Evolutionary conservation across 202 grass and related monocot genomes (phyloP).

Genomic region (Hordeum pubiflorum): DNA sequence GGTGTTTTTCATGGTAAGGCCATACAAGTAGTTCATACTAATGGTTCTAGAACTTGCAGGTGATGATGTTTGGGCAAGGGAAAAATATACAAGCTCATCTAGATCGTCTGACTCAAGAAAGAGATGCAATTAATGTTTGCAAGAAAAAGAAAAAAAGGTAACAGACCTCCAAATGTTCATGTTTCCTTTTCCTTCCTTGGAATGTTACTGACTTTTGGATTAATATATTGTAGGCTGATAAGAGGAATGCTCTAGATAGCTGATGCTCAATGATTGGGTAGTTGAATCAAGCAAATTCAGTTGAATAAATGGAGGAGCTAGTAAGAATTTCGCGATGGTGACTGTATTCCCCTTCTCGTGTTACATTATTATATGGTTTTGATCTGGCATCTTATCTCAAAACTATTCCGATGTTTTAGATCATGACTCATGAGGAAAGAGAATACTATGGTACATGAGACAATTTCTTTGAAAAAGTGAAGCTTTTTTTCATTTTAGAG

Average conservation of each 20-base stretch:
- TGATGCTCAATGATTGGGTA: constrained; percentile 30
- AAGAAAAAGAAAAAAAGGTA: constrained; percentile 60
- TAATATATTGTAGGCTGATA: constrained; percentile 46
- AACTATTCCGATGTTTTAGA: constrained; percentile 36
- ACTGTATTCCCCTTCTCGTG: neutral
- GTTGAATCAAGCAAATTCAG: constrained; percentile 64
- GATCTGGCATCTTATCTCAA: neutral
- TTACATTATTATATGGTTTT: constrained; percentile 2
- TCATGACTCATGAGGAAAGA: constrained; percentile 9
- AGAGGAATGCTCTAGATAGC: constrained; percentile 57
- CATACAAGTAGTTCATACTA: constrained; percentile 23
- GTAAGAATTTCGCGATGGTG: constrained; percentile 24
- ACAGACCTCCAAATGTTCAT: constrained; percentile 9
- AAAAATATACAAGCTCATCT: constrained; percentile 43
- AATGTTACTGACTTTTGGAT: constrained; percentile 15
- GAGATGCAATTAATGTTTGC: constrained; percentile 59
- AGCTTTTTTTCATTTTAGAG: constrained; percentile 55
- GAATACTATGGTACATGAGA: too few species aligned
- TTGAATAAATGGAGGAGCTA: constrained; percentile 75
- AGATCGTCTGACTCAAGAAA: constrained; percentile 54
- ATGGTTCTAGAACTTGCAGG: constrained; percentile 51
- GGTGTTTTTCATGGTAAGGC: neutral
- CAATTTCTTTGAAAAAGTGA: constrained; percentile 76
- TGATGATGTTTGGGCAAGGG: constrained; percentile 57
- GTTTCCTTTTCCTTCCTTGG: neutral